Evolutionary conservation across 2,329 filamentous ascomycete genomes (phyloP), one percentile per base, ranked within the genome.

Genomic region (Parascedosporium putredinis): DNA sequence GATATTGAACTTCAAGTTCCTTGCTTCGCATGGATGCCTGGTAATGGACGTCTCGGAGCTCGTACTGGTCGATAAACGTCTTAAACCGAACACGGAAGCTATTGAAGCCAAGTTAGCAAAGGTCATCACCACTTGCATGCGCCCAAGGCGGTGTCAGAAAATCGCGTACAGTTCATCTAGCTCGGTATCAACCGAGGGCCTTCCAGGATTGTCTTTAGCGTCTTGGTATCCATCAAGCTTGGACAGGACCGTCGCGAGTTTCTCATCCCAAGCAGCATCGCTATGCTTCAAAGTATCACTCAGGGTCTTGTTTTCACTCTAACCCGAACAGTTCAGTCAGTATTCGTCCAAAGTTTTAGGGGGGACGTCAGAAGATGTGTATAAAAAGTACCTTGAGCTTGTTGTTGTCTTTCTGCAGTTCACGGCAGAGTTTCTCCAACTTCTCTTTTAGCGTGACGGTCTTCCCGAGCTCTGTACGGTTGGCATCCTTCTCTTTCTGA

Each of bases 361-460:
- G n/a, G n/a, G n/a, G n/a, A n/a, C n/a, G n/a, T n/a, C n/a, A n/a
- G n/a, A n/a, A n/a, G n/a, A n/a, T n/a, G n/a, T n/a, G n/a, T n/a
- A n/a, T n/a, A n/a, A n/a, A 31, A 31, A 6, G 27, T 67, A 93
- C 88, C 84, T 97, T 97, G 56, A 98, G 81, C 69, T 95, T 94
- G 68, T 97, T 97, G 66, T 98, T 98, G 62, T 98, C 93, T 59
- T 91, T 86, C 53, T 94, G 93, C 50, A 98, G 76, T 66, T 98
- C 93, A 51, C 93, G 77, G 60, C 90, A 96, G 27, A 98, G 74
- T 64, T 97, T 98, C 68, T 98, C 93, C 43, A 98, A 73, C 68
- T 97, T 97, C 65, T 97, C 90, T 66, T 95, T 96, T 62, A 97
- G 80, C 1, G 84, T 86, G 18, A 86, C 83, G 20, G 90, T 91